Conservation (phyloP, 2,329 filamentous ascomycete species). For the Colletotrichum tamarilloi region DNA sequence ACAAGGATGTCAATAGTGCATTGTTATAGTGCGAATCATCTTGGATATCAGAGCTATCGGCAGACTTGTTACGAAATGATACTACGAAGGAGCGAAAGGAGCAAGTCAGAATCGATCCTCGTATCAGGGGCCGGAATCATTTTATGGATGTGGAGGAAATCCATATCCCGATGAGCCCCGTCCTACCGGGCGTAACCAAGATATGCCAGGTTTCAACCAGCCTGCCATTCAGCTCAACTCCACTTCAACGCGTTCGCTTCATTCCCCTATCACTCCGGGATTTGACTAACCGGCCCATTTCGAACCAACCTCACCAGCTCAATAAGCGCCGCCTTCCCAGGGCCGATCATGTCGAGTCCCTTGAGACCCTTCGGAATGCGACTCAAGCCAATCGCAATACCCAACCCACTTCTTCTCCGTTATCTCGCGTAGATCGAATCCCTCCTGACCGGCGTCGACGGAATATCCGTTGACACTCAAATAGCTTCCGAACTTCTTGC, state of each 20-base stretch:
- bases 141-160: background rate
- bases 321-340: constrained; percentile 32
- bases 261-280: background rate
- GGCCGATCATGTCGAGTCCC: constrained; percentile 22
- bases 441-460: constrained; percentile 50
- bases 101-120: background rate
- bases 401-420: constrained; percentile 46
- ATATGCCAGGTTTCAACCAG: background rate
- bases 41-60: background rate
- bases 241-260: background rate
- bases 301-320: background rate
- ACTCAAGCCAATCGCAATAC: constrained; percentile 39
- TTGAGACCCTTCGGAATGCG: constrained; percentile 6
- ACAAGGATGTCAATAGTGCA: background rate
- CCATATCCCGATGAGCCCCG: background rate
- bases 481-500: constrained; percentile 40
- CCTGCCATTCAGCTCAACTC: background rate
- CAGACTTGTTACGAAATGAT: background rate
- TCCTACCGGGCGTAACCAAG: background rate
- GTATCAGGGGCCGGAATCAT: background rate
- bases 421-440: constrained; percentile 50
- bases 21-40: background rate
- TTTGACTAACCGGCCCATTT: background rate
- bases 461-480: constrained; percentile 51
- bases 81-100: background rate